Base-by-base conservation (phyloP, 2,329 filamentous ascomycete species). In the Lachnellula hyalina region DNA sequence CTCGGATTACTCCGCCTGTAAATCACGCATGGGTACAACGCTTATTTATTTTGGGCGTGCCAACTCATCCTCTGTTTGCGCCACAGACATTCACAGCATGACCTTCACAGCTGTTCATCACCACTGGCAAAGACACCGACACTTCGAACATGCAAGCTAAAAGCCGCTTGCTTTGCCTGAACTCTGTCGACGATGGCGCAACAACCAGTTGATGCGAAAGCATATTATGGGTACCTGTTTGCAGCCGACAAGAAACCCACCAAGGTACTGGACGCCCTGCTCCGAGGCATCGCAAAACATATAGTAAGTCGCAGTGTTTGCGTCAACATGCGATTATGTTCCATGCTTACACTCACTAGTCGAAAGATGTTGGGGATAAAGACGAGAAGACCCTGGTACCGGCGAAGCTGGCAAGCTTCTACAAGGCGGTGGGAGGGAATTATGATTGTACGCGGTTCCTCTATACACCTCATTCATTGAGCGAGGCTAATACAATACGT, bases 351-450 rank as follows among this genome's bases (percentile, higher is more conserved):
- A 28, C 42, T 50, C 73, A 49, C 38, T 57, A 87, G 85, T 76
- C 77, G 48, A 70, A 74, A 47, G 73, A 84, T 49, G 73, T 87
- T 56, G 83, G 83, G 54, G 82, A 86, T 68, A 78, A 73, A 62
- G 74, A 75, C 28, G 74, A 77, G 21, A 71, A 71, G 41, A 70
- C 75, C 49, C 70, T 88, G 38, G 87, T 81, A 5, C 86, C 87
- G 0, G 73, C 78, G 51, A 90, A 91, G 67, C 74, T 93, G 42
- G 85, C 88, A n/a, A 77, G 81, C 40, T 93, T 91, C 68, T 93
- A 93, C 72, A 84, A 83, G 67, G 75, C 79, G 28, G 86, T 90
- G 15, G 89, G 87, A 54, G 86, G 86, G 46, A 82, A 92, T 66
- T 90, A 88, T 70, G 88, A 93, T 68, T 74, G 82, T 84, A 65